These are phyloP conservation scores for Penicillium sp. DNA, from an alignment of 2,329 filamentous ascomycete species.

Conservation along the genomic window DNA sequence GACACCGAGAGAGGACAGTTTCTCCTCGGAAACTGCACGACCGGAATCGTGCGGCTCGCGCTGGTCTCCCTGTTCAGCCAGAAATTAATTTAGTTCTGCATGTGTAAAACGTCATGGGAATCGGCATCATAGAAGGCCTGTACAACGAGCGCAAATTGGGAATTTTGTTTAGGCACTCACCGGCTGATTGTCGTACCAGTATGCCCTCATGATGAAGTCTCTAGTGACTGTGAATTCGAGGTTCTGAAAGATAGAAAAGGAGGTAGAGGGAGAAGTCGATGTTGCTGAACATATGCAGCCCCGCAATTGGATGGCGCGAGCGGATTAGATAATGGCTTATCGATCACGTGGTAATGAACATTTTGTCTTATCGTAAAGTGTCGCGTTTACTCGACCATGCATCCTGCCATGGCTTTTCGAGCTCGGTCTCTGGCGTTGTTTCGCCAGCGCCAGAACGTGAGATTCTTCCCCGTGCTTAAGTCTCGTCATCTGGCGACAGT, in stretches of 20 bases:
- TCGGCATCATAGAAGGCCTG: conserved; percentile 4
- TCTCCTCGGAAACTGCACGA: conserved; percentile 56
- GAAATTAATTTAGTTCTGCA: conserved; percentile 6
- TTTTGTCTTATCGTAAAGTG: conserved; percentile 18
- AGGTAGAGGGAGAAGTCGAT: conserved; percentile 4
- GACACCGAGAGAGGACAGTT: conserved; percentile 71
- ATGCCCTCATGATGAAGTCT: conserved; percentile 55
- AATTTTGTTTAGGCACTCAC: conserved; percentile 36
- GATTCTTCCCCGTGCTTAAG: conserved; percentile 14
- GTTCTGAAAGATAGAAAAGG: not conserved
- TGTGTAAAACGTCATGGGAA: not conserved
- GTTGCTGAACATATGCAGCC: conserved; percentile 23
- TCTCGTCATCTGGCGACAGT: conserved; percentile 38
- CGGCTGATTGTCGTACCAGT: conserved; percentile 63
- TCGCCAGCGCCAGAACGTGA: conserved; percentile 24
- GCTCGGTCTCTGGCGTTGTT: conserved; percentile 26
- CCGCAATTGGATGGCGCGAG: conserved; percentile 35
- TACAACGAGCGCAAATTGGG: conserved; percentile 1
- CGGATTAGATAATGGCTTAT: too few species aligned
- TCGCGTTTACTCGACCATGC: not conserved
- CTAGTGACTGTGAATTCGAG: not conserved
- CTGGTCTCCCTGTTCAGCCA: conserved; percentile 72
- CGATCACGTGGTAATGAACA: too few species aligned
- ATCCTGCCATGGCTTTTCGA: conserved; percentile 34
- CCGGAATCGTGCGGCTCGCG: conserved; percentile 85